Evolutionary conservation across 2,329 filamentous ascomycete species (phyloP).

Genomic region (Lasiodiplodia citricola): DNA sequence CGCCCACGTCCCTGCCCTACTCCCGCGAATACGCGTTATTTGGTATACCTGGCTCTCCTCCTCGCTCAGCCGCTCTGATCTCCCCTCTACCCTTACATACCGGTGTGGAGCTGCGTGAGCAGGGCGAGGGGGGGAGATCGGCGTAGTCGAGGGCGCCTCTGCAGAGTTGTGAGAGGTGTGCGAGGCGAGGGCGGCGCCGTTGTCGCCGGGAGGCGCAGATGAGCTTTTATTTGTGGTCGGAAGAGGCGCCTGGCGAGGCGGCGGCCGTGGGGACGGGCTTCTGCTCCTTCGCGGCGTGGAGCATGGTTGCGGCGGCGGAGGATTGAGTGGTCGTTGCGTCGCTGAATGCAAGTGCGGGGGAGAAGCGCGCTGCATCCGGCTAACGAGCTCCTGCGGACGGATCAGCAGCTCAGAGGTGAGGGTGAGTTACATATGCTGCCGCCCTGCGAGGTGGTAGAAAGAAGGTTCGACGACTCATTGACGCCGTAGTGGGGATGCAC

Average conservation of each 20-base stretch:
- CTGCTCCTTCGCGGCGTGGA: background rate
- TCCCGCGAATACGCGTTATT: slow-evolving; percentile 74
- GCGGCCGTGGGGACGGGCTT: slow-evolving; percentile 2
- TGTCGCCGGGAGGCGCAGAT: slow-evolving; percentile 67
- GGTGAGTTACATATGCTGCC: background rate
- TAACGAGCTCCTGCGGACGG: background rate
- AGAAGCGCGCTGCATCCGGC: background rate
- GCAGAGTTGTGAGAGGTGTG: slow-evolving; percentile 77
- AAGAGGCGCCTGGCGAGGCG: background rate
- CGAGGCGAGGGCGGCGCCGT: slow-evolving; percentile 46
- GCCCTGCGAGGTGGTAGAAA: background rate
- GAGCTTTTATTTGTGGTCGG: slow-evolving; percentile 37
- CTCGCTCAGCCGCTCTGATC: slow-evolving; percentile 66
- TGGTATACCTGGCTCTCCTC: slow-evolving; percentile 76
- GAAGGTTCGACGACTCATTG: background rate
- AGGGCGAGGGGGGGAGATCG: slow-evolving; percentile 68
- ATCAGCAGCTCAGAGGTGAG: background rate
- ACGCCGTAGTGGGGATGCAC: background rate
- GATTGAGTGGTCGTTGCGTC: background rate
- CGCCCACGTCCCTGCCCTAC: slow-evolving; percentile 89
- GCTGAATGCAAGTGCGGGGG: background rate
- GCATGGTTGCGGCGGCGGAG: background rate
- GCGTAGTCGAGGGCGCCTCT: slow-evolving; percentile 64
- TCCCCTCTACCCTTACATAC: slow-evolving; percentile 93
- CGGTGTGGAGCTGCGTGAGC: slow-evolving; percentile 81